These are phyloP conservation scores for Parascedosporium putredinis DNA, from an alignment of 2,329 filamentous ascomycete genomes.

Conservation along the genomic window DNA sequence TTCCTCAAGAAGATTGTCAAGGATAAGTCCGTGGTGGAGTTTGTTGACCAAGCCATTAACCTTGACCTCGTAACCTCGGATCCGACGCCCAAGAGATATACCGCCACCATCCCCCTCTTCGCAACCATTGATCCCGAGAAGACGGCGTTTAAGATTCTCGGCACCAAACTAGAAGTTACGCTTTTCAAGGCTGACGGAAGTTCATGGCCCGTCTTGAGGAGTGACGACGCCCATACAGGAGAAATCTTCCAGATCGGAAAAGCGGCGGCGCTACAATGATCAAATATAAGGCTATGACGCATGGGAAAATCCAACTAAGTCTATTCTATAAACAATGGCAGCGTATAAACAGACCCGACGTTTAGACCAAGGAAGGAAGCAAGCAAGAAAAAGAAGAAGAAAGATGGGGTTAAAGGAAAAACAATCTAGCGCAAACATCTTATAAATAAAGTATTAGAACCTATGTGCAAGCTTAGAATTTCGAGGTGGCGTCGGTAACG, in stretches of 20 bases:
- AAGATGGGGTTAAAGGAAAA: too few relatives aligned
- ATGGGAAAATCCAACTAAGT: too few relatives aligned
- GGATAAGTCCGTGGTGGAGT: conserved; percentile 60
- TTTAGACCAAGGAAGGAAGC: too few relatives aligned
- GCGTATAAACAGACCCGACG: too few relatives aligned
- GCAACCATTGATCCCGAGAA: conserved; percentile 64
- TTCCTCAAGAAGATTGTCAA: conserved; percentile 98
- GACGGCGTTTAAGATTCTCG: conserved; percentile 70
- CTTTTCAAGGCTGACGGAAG: conserved; percentile 61
- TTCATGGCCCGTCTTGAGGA: conserved; percentile 77
- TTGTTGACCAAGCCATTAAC: conserved; percentile 51
- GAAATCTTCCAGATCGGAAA: conserved; percentile 86
- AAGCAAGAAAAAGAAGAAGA: too few relatives aligned
- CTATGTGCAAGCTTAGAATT: too few relatives aligned
- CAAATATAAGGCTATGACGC: not conserved
- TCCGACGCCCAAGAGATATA: conserved; percentile 66
- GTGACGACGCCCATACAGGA: conserved; percentile 56
- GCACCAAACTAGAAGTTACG: conserved; percentile 78
- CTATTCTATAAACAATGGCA: too few relatives aligned
- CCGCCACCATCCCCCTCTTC: conserved; percentile 62
- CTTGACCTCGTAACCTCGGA: conserved; percentile 84
- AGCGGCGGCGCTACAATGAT: conserved; percentile 43
- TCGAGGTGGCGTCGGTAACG: too few relatives aligned
- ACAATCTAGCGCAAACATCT: too few relatives aligned
- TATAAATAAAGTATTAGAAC: too few relatives aligned